phyloP scores from a whole-genome alignment of 192 early-diverging fungal species.

The Entomortierella beljakovae region DNA sequence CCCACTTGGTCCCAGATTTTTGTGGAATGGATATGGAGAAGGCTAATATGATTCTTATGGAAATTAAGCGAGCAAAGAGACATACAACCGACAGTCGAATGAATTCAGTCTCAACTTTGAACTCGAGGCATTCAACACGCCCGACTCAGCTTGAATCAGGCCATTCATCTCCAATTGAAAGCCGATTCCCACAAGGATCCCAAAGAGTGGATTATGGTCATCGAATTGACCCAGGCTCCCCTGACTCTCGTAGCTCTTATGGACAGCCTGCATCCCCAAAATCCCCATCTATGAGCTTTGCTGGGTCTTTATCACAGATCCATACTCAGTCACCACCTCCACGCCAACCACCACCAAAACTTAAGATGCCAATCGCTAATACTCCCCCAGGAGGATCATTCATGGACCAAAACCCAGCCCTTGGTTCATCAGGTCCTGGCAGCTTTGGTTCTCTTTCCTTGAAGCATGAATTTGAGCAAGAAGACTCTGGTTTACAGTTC shows the following conservation, averaged over 20 bases:
- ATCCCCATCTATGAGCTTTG: constrained; percentile 16
- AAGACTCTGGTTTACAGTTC: constrained; percentile 35
- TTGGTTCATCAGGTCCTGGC: constrained; percentile 60
- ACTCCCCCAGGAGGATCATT: constrained; percentile 30
- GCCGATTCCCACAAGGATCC: constrained; percentile 42
- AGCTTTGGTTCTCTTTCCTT: constrained; percentile 54
- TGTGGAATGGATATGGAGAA: constrained; percentile 91
- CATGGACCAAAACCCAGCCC: constrained; percentile 52
- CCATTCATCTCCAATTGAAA: constrained; percentile 41
- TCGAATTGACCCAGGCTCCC: constrained; percentile 41
- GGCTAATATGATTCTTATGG: constrained; percentile 88
- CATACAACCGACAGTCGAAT: constrained; percentile 52
- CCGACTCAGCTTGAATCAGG: constrained; percentile 29
- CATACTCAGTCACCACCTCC: constrained; percentile 36
- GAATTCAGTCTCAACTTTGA: constrained; percentile 33
- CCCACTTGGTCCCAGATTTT: constrained; percentile 88
- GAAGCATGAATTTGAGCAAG: constrained; percentile 46
- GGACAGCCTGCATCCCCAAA: constrained; percentile 41
- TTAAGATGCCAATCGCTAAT: constrained; percentile 45
- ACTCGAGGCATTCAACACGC: constrained; percentile 28
- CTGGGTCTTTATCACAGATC: background rate
- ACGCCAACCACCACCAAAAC: constrained; percentile 45
- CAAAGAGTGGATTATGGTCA: constrained; percentile 23
- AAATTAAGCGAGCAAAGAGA: constrained; percentile 76
- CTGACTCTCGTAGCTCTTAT: constrained; percentile 43